phyloP scores from a whole-genome alignment of 2,329 filamentous ascomycete genomes.

The Colletotrichum godetiae region DNA sequence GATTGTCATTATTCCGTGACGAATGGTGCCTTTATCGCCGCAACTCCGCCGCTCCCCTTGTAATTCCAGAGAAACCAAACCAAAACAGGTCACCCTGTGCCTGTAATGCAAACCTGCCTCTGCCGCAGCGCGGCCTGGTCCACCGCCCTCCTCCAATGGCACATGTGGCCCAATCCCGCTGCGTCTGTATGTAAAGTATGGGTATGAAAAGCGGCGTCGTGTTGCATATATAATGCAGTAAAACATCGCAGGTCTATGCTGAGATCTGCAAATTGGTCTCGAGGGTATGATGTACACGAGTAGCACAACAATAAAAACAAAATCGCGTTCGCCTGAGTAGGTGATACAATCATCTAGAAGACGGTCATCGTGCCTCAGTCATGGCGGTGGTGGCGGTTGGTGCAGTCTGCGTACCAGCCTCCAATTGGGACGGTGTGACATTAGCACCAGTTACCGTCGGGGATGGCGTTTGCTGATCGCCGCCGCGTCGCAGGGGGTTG shows the following conservation, averaged over 20 bases:
- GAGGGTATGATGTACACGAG: conserved; percentile 34
- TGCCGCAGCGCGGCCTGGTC: not conserved
- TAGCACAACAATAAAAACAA: conserved; percentile 30
- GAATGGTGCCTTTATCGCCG: conserved; percentile 35
- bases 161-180: conserved; percentile 10
- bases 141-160: not conserved
- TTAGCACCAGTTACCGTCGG: conserved; percentile 42
- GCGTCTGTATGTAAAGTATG: conserved; percentile 26
- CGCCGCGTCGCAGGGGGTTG: conserved; percentile 37
- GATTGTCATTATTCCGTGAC: conserved; percentile 36
- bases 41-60: conserved; percentile 38
- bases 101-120: conserved; percentile 12
- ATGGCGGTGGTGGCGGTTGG: conserved; percentile 25
- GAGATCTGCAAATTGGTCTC: conserved; percentile 32
- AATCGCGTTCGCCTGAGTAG: conserved; percentile 5
- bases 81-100: conserved; percentile 24
- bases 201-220: conserved; percentile 33
- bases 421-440: conserved; percentile 59
- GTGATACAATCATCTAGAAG: not conserved
- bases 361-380: conserved; percentile 15
- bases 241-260: conserved; percentile 25
- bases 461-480: conserved; percentile 34
- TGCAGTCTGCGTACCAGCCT: conserved; percentile 52
- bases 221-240: conserved; percentile 22
- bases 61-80: conserved; percentile 35